Conservation (phyloP, 2,329 filamentous ascomycete species). For the Cadophora luteo-olivacea region DNA sequence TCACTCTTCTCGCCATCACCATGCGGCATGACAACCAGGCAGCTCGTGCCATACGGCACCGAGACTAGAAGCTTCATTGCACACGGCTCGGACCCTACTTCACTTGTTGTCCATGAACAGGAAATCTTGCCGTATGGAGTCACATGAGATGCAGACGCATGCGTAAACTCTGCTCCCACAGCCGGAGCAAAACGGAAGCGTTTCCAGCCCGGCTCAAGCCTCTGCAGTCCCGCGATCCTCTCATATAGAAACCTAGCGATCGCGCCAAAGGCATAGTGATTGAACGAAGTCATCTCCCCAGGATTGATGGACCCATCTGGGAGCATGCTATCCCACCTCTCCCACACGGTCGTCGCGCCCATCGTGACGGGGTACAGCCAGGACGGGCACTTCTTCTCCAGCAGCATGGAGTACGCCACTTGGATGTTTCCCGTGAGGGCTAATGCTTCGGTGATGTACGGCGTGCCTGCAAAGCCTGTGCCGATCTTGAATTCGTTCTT, state of each 20-base stretch:
- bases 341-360: constrained; percentile 39
- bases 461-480: constrained; percentile 43
- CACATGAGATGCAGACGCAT: constrained; percentile 36
- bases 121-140: constrained; percentile 38
- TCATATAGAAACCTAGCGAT: constrained; percentile 47
- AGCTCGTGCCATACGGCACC: not conserved
- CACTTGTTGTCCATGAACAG: constrained; percentile 18
- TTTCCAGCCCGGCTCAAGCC: constrained; percentile 42
- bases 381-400: constrained; percentile 45
- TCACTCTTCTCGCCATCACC: not conserved
- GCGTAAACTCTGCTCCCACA: constrained; percentile 38
- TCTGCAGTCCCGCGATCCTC: constrained; percentile 42
- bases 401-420: constrained; percentile 47
- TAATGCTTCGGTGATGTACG: constrained; percentile 30
- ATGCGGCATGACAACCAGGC: not conserved
- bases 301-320: constrained; percentile 43
- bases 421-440: constrained; percentile 24
- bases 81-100: not conserved
- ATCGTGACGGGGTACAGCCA: constrained; percentile 39
- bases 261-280: constrained; percentile 48
- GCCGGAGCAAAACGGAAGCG: constrained; percentile 35
- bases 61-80: not conserved
- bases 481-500: constrained; percentile 34
- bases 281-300: constrained; percentile 47
- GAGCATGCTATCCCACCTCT: constrained; percentile 39